Percentiles rank a stretch among this genome's conserved stretches.
Conservation (phyloP, 2,329 filamentous ascomycete genomes). For the Septoria linicola region DNA sequence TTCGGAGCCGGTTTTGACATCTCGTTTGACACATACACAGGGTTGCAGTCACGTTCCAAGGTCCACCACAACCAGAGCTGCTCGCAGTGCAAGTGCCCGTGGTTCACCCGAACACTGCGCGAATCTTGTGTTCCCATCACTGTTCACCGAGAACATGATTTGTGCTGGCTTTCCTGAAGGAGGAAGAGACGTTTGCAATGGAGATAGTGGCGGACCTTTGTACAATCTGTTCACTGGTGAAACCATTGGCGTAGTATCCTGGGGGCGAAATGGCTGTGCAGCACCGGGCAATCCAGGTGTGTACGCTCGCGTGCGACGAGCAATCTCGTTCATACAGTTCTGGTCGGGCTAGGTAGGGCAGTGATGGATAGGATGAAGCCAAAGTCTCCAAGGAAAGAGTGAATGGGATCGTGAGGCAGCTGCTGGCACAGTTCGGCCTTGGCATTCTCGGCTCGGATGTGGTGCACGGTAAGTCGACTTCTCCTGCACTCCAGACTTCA, state of each 20-base stretch:
- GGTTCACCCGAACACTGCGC: slow-evolving; percentile 1
- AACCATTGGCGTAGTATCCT: neutral
- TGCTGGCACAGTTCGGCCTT: too few relatives aligned
- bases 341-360: too few relatives aligned
- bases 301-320: slow-evolving; percentile 1
- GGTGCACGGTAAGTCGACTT: too few relatives aligned
- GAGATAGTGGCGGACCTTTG: slow-evolving; percentile 3
- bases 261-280: neutral
- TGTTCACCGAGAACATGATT: neutral
- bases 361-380: too few relatives aligned
- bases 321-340: too few relatives aligned
- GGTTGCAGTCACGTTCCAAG: neutral
- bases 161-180: slow-evolving; percentile 2
- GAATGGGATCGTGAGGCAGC: too few relatives aligned
- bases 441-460: too few relatives aligned
- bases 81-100: slow-evolving; percentile 1
- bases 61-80: neutral
- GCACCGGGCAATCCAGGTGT: slow-evolving; percentile 3
- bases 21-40: neutral
- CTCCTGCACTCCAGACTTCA: too few relatives aligned
- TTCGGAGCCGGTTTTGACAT: too few relatives aligned
- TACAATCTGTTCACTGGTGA: neutral
- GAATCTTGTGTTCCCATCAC: neutral
- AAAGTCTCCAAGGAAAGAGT: too few relatives aligned
- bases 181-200: neutral